A percentile compares a stretch with the other conserved stretches of the same genome.
These are phyloP conservation scores for Luffa aegyptiaca DNA, from an alignment of 306 rosid species.

Conservation along the genomic window DNA sequence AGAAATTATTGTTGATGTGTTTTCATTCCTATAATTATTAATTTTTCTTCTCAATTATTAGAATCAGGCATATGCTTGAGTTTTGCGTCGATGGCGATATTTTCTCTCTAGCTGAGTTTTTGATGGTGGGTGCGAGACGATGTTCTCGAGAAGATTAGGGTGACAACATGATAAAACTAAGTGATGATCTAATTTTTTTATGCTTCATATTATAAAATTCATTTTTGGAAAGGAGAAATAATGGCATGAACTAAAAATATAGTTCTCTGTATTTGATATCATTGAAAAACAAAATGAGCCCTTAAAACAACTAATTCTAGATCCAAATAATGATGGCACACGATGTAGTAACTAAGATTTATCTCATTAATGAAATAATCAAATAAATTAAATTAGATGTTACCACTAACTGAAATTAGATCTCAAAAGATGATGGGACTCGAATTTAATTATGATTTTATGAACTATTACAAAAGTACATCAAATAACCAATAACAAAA, in stretches of 20 bases:
- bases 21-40: background rate
- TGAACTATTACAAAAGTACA: background rate
- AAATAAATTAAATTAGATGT: background rate
- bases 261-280: background rate
- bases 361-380: background rate
- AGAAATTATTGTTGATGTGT: background rate
- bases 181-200: no score
- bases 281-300: background rate
- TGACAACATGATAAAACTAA: background rate
- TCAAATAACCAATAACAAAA: background rate
- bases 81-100: background rate
- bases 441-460: background rate
- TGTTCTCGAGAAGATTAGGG: background rate
- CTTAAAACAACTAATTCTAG: background rate
- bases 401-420: background rate
- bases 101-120: background rate
- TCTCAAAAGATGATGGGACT: background rate
- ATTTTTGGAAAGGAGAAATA: no score
- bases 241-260: no score
- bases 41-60: background rate
- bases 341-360: background rate
- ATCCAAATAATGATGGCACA: background rate
- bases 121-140: background rate
- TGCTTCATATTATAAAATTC: no score
- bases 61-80: background rate